A percentile compares a stretch with the other conserved stretches of the same genome.
Evolutionary conservation across 176 grass and related monocot genomes (phyloP).

Genomic region (Carex pumila): DNA sequence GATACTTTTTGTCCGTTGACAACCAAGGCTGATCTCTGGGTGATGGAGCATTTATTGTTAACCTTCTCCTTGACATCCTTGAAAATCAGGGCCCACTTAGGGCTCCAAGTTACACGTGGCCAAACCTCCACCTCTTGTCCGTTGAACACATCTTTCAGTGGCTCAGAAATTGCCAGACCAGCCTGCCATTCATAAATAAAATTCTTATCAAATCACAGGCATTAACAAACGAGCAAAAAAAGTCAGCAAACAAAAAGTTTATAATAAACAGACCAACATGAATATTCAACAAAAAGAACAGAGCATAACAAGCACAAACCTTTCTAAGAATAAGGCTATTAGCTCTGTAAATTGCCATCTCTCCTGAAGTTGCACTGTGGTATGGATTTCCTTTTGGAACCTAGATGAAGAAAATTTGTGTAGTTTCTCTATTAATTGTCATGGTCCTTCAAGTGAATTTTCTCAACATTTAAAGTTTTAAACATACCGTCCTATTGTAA

Average conservation of each 20-base stretch:
- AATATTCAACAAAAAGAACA: neutral
- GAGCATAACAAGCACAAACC: slow-evolving; percentile 26
- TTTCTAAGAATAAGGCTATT: slow-evolving; percentile 86
- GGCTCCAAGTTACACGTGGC: slow-evolving; percentile 78
- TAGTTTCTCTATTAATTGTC: neutral
- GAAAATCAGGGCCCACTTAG: slow-evolving; percentile 72
- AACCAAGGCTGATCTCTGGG: slow-evolving; percentile 56
- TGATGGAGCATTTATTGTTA: slow-evolving; percentile 30
- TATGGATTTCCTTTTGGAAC: slow-evolving; percentile 94
- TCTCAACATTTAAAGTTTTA: neutral
- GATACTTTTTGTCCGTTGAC: slow-evolving; percentile 48
- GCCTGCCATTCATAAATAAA: slow-evolving; percentile 38
- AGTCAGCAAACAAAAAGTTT: neutral
- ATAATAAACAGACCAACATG: slow-evolving; percentile 19
- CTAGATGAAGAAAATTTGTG: slow-evolving; percentile 33
- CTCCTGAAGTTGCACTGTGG: slow-evolving; percentile 91
- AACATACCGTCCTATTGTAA: neutral
- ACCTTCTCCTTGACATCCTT: slow-evolving; percentile 60
- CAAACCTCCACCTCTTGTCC: slow-evolving; percentile 96
- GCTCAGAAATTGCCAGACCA: slow-evolving; percentile 59
- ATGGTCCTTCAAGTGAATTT: neutral
- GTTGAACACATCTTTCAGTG: slow-evolving; percentile 53
- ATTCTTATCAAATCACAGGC: neutral
- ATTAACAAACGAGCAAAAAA: neutral
- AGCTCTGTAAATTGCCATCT: slow-evolving; percentile 94